A percentile compares a stretch with the other conserved stretches of the same genome.
phyloP scores from a whole-genome alignment of 768 basidiomycete species.

The Amanita exitialis region DNA sequence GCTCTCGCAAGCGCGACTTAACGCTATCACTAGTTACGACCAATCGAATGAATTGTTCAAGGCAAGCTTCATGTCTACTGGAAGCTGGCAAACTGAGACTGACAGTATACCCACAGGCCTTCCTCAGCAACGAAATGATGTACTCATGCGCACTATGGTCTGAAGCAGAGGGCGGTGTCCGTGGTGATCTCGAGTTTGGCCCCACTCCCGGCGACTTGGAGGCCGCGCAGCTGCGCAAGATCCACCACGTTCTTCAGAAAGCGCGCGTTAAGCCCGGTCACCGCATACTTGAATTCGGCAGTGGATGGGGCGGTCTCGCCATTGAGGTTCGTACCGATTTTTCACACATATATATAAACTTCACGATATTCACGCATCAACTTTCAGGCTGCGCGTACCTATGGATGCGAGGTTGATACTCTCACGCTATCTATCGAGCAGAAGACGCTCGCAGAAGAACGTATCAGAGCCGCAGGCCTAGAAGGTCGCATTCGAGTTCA shows the following conservation, averaged over 20 bases:
- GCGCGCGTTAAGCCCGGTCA: conserved; percentile 73
- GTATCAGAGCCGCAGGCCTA: conserved; percentile 64
- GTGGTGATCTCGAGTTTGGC: conserved; percentile 54
- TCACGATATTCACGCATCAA: conserved; percentile 3
- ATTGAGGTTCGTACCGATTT: conserved; percentile 51
- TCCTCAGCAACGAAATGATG: conserved; percentile 88
- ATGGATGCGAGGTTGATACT: conserved; percentile 82
- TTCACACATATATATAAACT: background rate
- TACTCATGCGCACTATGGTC: conserved; percentile 86
- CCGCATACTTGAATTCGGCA: conserved; percentile 82
- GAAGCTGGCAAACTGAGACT: conserved; percentile 3
- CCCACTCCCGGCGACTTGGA: conserved; percentile 60
- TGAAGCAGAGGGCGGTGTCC: conserved; percentile 71
- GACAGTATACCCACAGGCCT: conserved; percentile 34
- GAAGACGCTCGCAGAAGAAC: conserved; percentile 78
- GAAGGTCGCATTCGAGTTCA: conserved; percentile 71
- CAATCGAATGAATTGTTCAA: conserved; percentile 87
- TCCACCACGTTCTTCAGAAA: conserved; percentile 68
- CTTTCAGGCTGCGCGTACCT: conserved; percentile 51
- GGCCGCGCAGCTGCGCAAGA: conserved; percentile 76
- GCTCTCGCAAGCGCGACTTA: conserved; percentile 62
- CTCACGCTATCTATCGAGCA: conserved; percentile 84
- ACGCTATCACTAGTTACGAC: conserved; percentile 83
- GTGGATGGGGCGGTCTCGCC: conserved; percentile 89
- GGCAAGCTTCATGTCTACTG: conserved; percentile 20